Evolutionary conservation across 768 basidiomycete genomes (phyloP), one percentile per base, ranked within the genome.

Genomic region (Panaeolus papilionaceus): DNA sequence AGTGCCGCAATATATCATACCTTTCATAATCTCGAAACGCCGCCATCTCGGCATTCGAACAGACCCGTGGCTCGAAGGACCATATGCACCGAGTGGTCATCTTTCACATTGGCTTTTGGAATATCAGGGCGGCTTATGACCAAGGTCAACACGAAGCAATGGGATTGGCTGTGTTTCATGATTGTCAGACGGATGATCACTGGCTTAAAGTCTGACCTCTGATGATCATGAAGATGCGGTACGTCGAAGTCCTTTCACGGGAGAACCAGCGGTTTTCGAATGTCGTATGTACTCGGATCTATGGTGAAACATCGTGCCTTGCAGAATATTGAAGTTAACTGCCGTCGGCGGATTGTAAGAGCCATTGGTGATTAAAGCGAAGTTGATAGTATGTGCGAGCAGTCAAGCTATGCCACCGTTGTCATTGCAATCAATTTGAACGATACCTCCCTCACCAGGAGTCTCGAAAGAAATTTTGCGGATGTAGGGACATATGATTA

Each of bases 1-100:
- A 33, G 54, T 58, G 54, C 54, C 54, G 28, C 54, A 58, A 58
- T 58, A 37, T 33, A 58, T 58, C 54, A 58, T 58, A 14, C 54
- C 54, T 51, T 58, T 37, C 26, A 58, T 58, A 16, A 58, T 23
- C 3, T 33, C 54, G 33, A 26, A 58, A 58, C 54, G 54, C 54
- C 54, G 33, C 16, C 54, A 11, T 58, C 54, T 58, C 54, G 54
- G 54, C 37, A 58, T 37, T 28, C 54, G 11, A 58, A 33, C 26
- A 58, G 26, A 33, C 54, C 54, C 54, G 54, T 58, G 54, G 54
- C 16, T 58, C 54, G 54, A 58, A 37, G 16, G 26, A 7, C 54
- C 54, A 58, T 16, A 58, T 58, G 28, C 33, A 58, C 54, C 54
- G 28, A 58, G 54, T 33, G 26, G 14, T 23, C 12, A 10, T 51